Percentiles rank a stretch among this genome's conserved stretches.
These are phyloP conservation scores for Marasmius oreades DNA, from an alignment of 1,284 basidiomycete genomes.

Conservation along the genomic window DNA sequence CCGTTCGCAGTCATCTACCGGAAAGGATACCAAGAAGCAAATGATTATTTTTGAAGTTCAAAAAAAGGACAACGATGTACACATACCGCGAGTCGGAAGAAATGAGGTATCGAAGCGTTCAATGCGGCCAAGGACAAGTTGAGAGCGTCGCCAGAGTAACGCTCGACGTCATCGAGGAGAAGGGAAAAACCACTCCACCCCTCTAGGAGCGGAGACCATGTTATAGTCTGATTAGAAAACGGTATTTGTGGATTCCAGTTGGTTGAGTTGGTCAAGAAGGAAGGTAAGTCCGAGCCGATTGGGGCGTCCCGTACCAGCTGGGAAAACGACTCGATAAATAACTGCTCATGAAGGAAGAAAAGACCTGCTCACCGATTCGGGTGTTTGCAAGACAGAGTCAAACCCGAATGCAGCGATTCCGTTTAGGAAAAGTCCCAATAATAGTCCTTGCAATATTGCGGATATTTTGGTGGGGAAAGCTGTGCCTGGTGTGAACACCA, in stretches of 20 bases:
- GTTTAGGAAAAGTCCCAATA: constrained; percentile 81
- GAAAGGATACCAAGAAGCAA: neutral
- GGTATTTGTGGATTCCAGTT: constrained; percentile 56
- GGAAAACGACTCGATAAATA: constrained; percentile 1
- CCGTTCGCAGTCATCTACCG: constrained; percentile 52
- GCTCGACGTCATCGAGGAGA: constrained; percentile 82
- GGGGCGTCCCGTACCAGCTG: constrained; percentile 66
- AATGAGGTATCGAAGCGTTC: constrained; percentile 66
- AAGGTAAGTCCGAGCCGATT: constrained; percentile 64
- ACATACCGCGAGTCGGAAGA: constrained; percentile 80
- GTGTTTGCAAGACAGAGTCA: constrained; percentile 77
- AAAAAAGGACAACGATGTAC: constrained; percentile 1
- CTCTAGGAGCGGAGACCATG: constrained; percentile 58
- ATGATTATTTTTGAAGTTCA: neutral
- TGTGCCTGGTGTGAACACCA: constrained; percentile 74
- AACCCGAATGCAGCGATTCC: constrained; percentile 77
- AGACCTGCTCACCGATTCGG: constrained; percentile 51
- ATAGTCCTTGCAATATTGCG: constrained; percentile 75
- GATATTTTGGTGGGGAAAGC: constrained; percentile 80
- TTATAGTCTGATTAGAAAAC: constrained; percentile 53
- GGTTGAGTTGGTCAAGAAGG: constrained; percentile 70
- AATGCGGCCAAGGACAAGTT: constrained; percentile 68
- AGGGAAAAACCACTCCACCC: constrained; percentile 79
- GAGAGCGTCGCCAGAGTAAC: constrained; percentile 62
- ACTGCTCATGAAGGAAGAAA: constrained; percentile 2